Evolutionary conservation across 805 yeast species (phyloP).

Genomic region (Saturnispora hagleri): DNA sequence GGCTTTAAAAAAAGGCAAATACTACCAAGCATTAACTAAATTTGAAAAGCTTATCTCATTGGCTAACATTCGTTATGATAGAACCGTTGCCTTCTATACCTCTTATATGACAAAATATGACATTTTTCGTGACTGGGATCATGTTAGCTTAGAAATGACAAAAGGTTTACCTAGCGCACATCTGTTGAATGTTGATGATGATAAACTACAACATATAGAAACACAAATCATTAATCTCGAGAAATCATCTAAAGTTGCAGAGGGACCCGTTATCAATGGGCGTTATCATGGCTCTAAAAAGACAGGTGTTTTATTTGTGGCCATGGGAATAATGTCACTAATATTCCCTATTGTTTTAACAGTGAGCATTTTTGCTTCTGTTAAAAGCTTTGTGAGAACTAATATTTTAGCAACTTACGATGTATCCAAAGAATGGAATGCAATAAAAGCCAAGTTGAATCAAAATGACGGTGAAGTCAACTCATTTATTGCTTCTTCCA

Average conservation of each 20-base stretch:
- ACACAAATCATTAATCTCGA: slow-evolving; percentile 47
- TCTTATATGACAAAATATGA: slow-evolving; percentile 63
- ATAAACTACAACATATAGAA: slow-evolving; percentile 11
- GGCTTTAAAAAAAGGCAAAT: slow-evolving; percentile 44
- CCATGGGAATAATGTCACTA: slow-evolving; percentile 6
- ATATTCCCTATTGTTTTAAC: slow-evolving; percentile 21
- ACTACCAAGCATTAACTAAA: slow-evolving; percentile 41
- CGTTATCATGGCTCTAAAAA: not conserved
- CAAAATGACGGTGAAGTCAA: not conserved
- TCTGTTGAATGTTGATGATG: slow-evolving; percentile 28
- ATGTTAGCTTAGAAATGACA: slow-evolving; percentile 38
- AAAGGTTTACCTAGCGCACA: slow-evolving; percentile 34
- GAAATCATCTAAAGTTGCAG: slow-evolving; percentile 19
- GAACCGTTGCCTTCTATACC: slow-evolving; percentile 84
- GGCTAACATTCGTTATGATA: slow-evolving; percentile 73
- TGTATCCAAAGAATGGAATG: slow-evolving; percentile 9
- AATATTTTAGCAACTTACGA: slow-evolving; percentile 9
- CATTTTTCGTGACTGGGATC: slow-evolving; percentile 56
- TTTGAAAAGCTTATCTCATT: slow-evolving; percentile 53
- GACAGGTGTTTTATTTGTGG: slow-evolving; percentile 1
- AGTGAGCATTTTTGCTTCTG: slow-evolving; percentile 21
- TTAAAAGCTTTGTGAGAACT: slow-evolving; percentile 19
- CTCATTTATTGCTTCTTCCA: not conserved
- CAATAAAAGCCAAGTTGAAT: not conserved
- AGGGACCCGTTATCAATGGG: slow-evolving; percentile 1